Evolutionary conservation across 176 grass and related monocot species (phyloP).

Genomic region (Eragrostis curvula): DNA sequence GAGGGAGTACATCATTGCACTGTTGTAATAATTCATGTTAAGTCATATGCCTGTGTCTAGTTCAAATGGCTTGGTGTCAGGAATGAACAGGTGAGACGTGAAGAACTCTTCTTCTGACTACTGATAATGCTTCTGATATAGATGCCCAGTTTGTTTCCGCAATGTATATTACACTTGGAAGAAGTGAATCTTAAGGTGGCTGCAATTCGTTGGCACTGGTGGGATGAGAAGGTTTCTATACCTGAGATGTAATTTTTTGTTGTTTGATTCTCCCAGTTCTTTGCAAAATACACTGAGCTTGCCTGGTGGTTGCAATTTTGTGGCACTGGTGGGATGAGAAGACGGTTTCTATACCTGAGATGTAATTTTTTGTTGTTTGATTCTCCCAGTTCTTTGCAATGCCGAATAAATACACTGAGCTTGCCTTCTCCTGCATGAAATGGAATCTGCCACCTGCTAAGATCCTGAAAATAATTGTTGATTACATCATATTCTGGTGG

Average conservation of each 20-base stretch:
- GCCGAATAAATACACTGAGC: neutral
- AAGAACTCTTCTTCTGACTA: neutral
- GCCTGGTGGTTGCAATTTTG: neutral
- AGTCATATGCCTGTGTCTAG: neutral
- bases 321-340: neutral
- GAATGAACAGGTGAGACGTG: neutral
- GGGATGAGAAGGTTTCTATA: neutral
- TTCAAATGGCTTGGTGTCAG: neutral
- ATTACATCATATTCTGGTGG: neutral
- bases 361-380: too few relatives aligned
- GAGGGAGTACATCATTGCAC: neutral
- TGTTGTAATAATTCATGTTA: conserved; percentile 1
- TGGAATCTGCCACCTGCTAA: neutral
- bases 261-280: neutral
- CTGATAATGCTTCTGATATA: neutral
- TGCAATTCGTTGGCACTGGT: neutral
- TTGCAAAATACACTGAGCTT: neutral
- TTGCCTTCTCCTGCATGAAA: neutral
- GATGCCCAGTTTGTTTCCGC: too few relatives aligned
- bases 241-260: neutral
- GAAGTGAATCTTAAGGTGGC: neutral
- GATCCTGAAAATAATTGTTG: neutral
- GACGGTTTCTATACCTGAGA: neutral
- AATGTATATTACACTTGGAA: too few relatives aligned
- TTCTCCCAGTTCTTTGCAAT: neutral